These are phyloP conservation scores for Pythium utonaiense DNA, from an alignment of 352 stramenopile genomes.

Conservation along the genomic window DNA sequence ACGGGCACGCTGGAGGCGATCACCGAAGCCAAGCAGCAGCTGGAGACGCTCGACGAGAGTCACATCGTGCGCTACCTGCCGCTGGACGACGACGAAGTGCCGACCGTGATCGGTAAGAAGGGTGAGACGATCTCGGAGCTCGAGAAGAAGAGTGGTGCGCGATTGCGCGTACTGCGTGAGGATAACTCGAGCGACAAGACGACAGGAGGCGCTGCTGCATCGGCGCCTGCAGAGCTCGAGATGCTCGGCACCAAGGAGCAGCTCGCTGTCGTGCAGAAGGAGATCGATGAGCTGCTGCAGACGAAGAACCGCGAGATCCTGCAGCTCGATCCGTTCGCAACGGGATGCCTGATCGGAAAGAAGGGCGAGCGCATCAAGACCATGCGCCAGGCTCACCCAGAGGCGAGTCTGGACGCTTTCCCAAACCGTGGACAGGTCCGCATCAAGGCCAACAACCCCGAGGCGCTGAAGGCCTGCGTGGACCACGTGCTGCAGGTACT, in stretches of 20 bases:
- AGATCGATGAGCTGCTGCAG: constrained; percentile 62
- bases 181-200: constrained; percentile 12
- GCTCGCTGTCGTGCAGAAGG: constrained; percentile 40
- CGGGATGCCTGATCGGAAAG: constrained; percentile 70
- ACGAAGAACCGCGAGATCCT: constrained; percentile 75
- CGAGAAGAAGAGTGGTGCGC: constrained; percentile 56
- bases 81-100: constrained; percentile 71
- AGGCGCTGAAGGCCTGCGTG: constrained; percentile 56
- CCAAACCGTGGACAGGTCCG: constrained; percentile 64
- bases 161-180: constrained; percentile 53
- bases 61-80: constrained; percentile 67
- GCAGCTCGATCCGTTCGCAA: constrained; percentile 69
- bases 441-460: constrained; percentile 53
- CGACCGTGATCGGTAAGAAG: constrained; percentile 76
- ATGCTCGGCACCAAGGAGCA: constrained; percentile 75
- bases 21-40: constrained; percentile 49
- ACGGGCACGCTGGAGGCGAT: constrained; percentile 58
- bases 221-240: constrained; percentile 50
- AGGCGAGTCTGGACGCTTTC: constrained; percentile 69
- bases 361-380: constrained; percentile 81
- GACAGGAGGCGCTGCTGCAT: background rate
- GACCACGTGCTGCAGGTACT: constrained; percentile 59
- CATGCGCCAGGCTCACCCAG: constrained; percentile 54
- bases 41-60: constrained; percentile 56
- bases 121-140: constrained; percentile 71